Percentiles rank a stretch among this genome's conserved stretches.
Conservation (phyloP, 441 rosid species). For the Lepidium campestre region DNA sequence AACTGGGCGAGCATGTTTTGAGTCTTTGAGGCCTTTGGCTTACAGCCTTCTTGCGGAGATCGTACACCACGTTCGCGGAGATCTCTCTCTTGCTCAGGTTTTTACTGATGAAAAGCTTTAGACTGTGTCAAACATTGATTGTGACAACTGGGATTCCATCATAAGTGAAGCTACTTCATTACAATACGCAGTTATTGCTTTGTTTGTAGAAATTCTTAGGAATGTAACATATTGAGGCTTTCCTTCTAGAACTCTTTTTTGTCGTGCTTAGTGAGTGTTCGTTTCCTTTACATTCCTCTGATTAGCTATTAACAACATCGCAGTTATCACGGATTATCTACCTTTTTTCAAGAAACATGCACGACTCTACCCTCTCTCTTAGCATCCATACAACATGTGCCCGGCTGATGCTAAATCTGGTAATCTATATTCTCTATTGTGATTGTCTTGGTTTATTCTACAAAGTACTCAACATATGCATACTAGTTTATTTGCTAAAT, state of each 20-base stretch:
- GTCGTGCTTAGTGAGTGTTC: neutral
- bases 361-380: conserved; percentile 92
- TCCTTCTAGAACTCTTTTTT: neutral
- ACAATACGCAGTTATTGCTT: neutral
- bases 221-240: conserved; percentile 3
- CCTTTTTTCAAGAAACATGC: conserved; percentile 98
- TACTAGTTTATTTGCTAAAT: neutral
- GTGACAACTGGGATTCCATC: neutral
- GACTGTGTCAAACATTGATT: conserved; percentile 1
- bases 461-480: conserved; percentile 8
- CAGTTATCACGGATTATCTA: conserved; percentile 97
- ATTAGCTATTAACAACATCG: conserved; percentile 15
- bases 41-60: conserved; percentile 97
- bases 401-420: conserved; percentile 98
- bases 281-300: conserved; percentile 13
- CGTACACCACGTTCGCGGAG: conserved; percentile 95
- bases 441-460: conserved; percentile 7
- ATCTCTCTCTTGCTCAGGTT: conserved; percentile 91
- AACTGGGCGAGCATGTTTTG: conserved; percentile 96
- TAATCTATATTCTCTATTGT: conserved; percentile 25
- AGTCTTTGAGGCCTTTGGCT: conserved; percentile 98
- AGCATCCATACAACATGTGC: conserved; percentile 99
- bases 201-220: neutral
- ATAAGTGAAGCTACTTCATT: neutral
- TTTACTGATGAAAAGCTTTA: neutral